Evolutionary conservation across 148 eudicot species (phyloP).

Genomic region (Chenopodium album): DNA sequence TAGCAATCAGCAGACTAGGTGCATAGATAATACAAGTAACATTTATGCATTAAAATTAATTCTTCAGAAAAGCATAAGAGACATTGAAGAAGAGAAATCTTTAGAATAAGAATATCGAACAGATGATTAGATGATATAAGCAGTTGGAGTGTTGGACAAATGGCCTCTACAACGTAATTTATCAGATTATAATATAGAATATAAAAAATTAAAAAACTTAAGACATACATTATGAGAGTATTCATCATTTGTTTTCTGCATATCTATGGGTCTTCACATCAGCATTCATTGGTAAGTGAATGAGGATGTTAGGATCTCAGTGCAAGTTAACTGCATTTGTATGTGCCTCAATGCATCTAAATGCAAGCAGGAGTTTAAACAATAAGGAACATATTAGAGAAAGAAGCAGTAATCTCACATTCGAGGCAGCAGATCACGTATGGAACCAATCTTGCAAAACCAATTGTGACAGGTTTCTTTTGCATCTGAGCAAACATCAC

Average conservation of each 20-base stretch:
- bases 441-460: constrained; percentile 74
- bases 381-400: background rate
- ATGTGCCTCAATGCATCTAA: background rate
- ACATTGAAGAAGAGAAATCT: background rate
- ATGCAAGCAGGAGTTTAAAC: background rate
- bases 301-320: background rate
- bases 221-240: background rate
- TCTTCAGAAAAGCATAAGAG: too few relatives aligned
- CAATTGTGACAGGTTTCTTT: constrained; percentile 78
- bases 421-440: constrained; percentile 79
- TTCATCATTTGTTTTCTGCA: background rate
- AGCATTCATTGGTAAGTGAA: background rate
- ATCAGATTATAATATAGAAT: background rate
- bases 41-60: background rate
- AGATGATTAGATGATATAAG: background rate
- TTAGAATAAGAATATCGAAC: background rate
- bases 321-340: background rate
- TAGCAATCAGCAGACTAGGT: background rate
- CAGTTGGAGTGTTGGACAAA: background rate
- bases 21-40: too few relatives aligned
- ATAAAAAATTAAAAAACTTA: too few relatives aligned
- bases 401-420: constrained; percentile 44
- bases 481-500: constrained; percentile 56
- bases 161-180: background rate
- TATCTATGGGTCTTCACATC: background rate